A percentile compares a stretch with the other conserved stretches of the same genome.
Conservation (phyloP, 495 filamentous ascomycete genomes). For the Penicillium fimorum region DNA sequence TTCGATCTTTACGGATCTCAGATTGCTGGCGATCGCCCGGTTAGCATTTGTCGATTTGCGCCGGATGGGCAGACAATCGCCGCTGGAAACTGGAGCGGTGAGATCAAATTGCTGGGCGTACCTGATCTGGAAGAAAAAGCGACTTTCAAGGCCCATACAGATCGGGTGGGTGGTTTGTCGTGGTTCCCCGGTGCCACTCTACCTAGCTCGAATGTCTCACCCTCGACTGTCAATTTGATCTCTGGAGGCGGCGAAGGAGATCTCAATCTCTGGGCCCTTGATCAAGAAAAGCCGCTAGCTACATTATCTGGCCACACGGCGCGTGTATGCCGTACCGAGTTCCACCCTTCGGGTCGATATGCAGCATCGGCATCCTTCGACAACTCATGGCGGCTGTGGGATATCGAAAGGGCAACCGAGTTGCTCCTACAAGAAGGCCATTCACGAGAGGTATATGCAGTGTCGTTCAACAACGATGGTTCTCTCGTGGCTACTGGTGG, state of each 20-base stretch:
- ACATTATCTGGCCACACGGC: conserved; percentile 84
- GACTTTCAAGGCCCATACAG: conserved; percentile 76
- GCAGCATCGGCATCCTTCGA: conserved; percentile 93
- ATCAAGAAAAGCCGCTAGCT: conserved; percentile 74
- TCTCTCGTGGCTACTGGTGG: conserved; percentile 87
- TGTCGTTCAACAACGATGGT: conserved; percentile 86
- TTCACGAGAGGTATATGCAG: conserved; percentile 83
- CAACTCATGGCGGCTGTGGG: conserved; percentile 97
- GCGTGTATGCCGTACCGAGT: conserved; percentile 87
- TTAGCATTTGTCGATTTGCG: conserved; percentile 87
- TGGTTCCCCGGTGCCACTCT: conserved; percentile 89
- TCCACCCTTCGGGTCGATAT: conserved; percentile 89
- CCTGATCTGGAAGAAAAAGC: conserved; percentile 75
- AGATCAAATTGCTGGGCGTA: conserved; percentile 79
- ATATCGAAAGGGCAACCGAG: conserved; percentile 79
- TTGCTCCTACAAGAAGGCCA: conserved; percentile 93
- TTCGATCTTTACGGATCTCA: conserved; percentile 93
- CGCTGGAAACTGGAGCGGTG: conserved; percentile 87
- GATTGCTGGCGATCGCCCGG: conserved; percentile 83
- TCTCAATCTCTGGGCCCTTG: conserved; percentile 87
- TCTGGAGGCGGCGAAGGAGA: conserved; percentile 89
- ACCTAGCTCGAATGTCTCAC: conserved; percentile 62
- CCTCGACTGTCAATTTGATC: conserved; percentile 76
- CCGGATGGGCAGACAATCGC: conserved; percentile 82
- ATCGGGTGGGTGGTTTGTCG: conserved; percentile 82